Base-by-base conservation (phyloP, 2,329 filamentous ascomycete genomes). In the Neofusicoccum sp. region DNA sequence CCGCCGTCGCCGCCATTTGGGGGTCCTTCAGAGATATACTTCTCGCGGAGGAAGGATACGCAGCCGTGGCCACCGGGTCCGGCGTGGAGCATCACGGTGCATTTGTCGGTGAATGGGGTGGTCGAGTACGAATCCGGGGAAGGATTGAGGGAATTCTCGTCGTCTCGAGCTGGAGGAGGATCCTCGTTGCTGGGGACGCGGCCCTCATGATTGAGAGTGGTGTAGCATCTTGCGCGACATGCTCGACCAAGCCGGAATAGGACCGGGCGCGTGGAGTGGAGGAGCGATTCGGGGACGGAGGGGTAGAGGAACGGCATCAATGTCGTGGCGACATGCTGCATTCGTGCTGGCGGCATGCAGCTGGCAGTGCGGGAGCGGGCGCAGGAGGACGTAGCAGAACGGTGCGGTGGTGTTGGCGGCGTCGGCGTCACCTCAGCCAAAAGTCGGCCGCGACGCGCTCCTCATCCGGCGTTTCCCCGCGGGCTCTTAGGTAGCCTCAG, bases 1-100 rank as follows among this genome's bases (percentile, higher is more conserved):
- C 95, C 95, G 45, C 95, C 95, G 73, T 99, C 93, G 64, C 95
- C 95, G 54, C 95, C 95, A 76, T 99, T 98, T 8, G 95, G 87
- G 9, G 95, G 95, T 0, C 95, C 95, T 67, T 96, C 89, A 48
- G 89, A 86, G 34, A 97, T 83, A 76, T 91, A 98, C 66, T 94
- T 94, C 71, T 99, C 95, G 22, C 94, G 89, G 47, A 96, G 80
- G 74, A 98, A 99, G 0, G 95, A 95, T 56, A 98, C 92, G 73
- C 95, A 99, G 66, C 95, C 95, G 72, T 95, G 89, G 7, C 95
- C 95, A 31, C 95, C 95, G 2, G 83, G 79, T 7, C 95, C 95
- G 16, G 93, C 90, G 69, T 90, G 85, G 3, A 98, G 77, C 0
- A 86, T 90, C 33, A 98, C 78, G 6, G 86, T 86, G 62, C 93